Evolutionary conservation across 495 filamentous ascomycete species (phyloP).

Genomic region (Penicillium coffeae): DNA sequence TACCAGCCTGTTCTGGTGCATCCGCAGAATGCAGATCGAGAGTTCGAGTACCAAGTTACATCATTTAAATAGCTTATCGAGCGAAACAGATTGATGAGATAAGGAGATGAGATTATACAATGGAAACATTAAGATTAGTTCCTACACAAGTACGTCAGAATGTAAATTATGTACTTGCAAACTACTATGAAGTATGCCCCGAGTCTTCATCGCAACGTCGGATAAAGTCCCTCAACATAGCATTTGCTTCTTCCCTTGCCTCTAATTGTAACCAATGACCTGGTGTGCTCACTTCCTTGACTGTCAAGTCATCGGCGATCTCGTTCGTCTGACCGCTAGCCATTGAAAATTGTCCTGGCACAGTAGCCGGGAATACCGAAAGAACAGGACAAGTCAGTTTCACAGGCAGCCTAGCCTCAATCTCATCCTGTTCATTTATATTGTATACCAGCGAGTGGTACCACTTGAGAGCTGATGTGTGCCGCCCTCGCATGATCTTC

Average conservation of each 20-base stretch:
- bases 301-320: conserved; percentile 16
- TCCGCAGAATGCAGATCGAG: not conserved
- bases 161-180: too few species aligned
- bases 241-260: conserved; percentile 35
- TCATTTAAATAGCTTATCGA: too few species aligned
- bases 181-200: too few species aligned
- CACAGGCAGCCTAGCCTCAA: conserved; percentile 5
- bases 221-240: conserved; percentile 37
- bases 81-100: too few species aligned
- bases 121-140: not conserved
- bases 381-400: conserved; percentile 14
- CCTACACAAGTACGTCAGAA: too few species aligned
- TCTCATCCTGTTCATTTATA: conserved; percentile 25
- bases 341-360: conserved; percentile 8
- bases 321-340: conserved; percentile 13
- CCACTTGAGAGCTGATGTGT: conserved; percentile 25
- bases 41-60: too few species aligned
- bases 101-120: not conserved
- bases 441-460: conserved; percentile 27
- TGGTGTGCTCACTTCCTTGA: conserved; percentile 15
- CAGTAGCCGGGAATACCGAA: conserved; percentile 11
- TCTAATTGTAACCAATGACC: conserved; percentile 34
- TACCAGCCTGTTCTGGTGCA: conserved; percentile 3
- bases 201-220: conserved; percentile 1
- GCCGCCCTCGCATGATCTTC: conserved; percentile 23